Base-by-base conservation (phyloP, 192 early-diverging fungal species). In the Coemansia sp. region DNA sequence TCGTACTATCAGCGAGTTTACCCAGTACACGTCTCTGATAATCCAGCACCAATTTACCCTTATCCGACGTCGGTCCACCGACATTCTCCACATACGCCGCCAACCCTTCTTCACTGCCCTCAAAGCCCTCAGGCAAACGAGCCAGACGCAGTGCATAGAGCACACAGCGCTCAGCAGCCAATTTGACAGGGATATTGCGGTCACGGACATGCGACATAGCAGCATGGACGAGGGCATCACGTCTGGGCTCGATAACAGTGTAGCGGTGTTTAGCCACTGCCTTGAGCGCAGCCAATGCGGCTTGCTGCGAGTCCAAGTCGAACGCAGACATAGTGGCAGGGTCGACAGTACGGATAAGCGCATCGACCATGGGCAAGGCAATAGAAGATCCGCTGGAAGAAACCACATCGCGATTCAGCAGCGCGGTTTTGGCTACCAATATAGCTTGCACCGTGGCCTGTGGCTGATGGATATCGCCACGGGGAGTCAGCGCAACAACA, bases 101-200 rank as follows among this genome's bases (percentile, higher is more conserved):
- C 74, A 84, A 27, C 3, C 69, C 78, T 3, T 57, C 78, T 2
- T 55, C 39, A 46, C 55, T 58, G 7, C 82, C 82, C 3, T 66
- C 74, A 67, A 80, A 84, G 5, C 15, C 46, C 15, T 65, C 75
- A 0, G 75, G 71, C 43, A 78, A 67, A 2, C 65, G 47, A 3
- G 85, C 85, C 64, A 97, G 69, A 22, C 91, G 83, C 39, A 97
- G 68, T 15, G 89, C 62, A 63, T 93, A 88, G 31, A 95, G 66
- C 69, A 96, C 73, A 7, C 93, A 87, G 18, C 92, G 86, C 77
- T 97, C 96, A 1, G 93, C 90, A 6, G 94, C 92, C 52, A 95
- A 71, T 75, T 97, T 97, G 62, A 97, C 87, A 8, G 94, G 89
- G 44, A 93, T 87, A 20, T 87, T 90, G 50, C 94, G 89, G 66